Base-by-base conservation (phyloP, 371 early-diverging fungal genomes). In the Chytridiales sp. region DNA sequence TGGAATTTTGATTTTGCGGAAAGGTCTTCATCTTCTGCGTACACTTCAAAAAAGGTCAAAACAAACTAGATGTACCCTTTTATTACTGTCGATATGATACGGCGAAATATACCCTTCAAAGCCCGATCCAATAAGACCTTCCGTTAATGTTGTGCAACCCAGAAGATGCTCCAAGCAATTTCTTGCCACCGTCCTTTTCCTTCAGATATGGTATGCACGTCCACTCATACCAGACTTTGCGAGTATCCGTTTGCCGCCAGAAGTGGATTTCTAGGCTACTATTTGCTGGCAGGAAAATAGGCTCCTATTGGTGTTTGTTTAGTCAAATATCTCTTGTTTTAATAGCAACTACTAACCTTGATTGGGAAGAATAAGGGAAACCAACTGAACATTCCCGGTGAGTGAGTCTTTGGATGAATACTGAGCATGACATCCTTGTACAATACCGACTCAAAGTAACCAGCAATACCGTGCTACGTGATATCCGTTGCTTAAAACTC, bases 221-320 rank as follows among this genome's bases (percentile, higher is more conserved):
- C 97, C 97, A 97, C 68, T 97, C 97, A 66, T 94, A 95, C 97
- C 97, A 95, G 3, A 92, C 90, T 59, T 90, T 93, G 42, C 88
- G 69, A 5, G 66, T 66, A 52, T 84, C 82, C 5, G 89, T 77
- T 40, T 80, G 71, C 19, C 97, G 74, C 96, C 97, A 97, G 61
- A 95, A 85, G 56, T 89, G 83, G n/a, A 90, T 68, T 3, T 78
- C 76, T 0, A 95, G 70, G 1, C 56, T 60, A 1, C 85, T 68
- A 4, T 79, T 85, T 4, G 71, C 64, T 11, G 83, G 80, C 4
- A 88, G 79, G 56, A 80, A 77, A 19, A 94, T 51, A 1, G 95
- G 97, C 2, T 70, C 77, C 74, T 78, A 67, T 24, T 31, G 27
- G 40, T 51, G 47, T 49, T 4, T 29, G 49, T 47, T n/a, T n/a